phyloP scores from a whole-genome alignment of 1,139 yeast genomes.

The Debaryomycetaceae sp. region DNA sequence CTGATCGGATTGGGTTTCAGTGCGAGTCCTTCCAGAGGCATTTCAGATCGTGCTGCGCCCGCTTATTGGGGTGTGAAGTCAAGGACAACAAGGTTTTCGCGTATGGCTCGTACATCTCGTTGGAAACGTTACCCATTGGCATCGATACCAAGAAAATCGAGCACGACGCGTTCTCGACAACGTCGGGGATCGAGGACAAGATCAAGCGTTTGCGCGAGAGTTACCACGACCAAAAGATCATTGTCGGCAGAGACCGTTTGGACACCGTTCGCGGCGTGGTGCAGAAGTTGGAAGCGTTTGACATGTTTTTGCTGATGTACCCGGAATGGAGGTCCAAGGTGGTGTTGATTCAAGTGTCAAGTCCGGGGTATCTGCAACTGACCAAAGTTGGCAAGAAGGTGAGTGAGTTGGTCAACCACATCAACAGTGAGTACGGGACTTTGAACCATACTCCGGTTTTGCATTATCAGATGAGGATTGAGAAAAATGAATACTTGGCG shows the following conservation, averaged over 20 bases:
- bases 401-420: slow-evolving; percentile 68
- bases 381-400: slow-evolving; percentile 71
- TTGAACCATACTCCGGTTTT: slow-evolving; percentile 80
- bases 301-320: slow-evolving; percentile 76
- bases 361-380: slow-evolving; percentile 62
- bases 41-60: slow-evolving; percentile 82
- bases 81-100: slow-evolving; percentile 58
- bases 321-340: slow-evolving; percentile 91
- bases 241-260: slow-evolving; percentile 79
- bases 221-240: slow-evolving; percentile 70
- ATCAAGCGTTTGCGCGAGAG: slow-evolving; percentile 54
- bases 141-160: slow-evolving; percentile 68
- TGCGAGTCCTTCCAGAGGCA: slow-evolving; percentile 84
- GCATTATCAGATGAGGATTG: slow-evolving; percentile 87
- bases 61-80: slow-evolving; percentile 71
- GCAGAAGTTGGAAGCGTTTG: slow-evolving; percentile 78
- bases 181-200: slow-evolving; percentile 29
- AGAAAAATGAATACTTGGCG: slow-evolving; percentile 85
- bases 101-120: slow-evolving; percentile 71
- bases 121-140: slow-evolving; percentile 80
- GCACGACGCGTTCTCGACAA: slow-evolving; percentile 45
- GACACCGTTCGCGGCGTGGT: slow-evolving; percentile 80
- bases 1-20: slow-evolving; percentile 84
- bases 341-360: slow-evolving; percentile 86
- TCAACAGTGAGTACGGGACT: slow-evolving; percentile 80